Evolutionary conservation across 257 asterid genomes (phyloP), one percentile per base, ranked within the genome.

Genomic region (Linaria vulgaris): DNA sequence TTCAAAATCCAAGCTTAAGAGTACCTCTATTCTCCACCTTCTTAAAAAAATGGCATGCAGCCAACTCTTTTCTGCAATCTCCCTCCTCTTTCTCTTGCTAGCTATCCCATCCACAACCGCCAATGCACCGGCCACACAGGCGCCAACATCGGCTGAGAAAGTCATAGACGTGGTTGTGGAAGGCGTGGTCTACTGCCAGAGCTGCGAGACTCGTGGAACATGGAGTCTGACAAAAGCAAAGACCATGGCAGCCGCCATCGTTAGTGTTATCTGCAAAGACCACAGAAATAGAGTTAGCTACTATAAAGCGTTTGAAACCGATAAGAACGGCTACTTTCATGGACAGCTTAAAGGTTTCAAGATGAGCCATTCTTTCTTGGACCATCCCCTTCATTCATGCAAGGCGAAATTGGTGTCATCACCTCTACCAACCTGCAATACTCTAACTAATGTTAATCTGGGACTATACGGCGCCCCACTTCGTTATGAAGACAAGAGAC

Each of bases 381-480:
- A 91, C 73, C 98, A 91, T 74, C 98, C 95, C 10, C 82, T 91
- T 9, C 98, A 91, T 21, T 68, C 98, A 3, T 91, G 98, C 83
- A 78, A 72, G 17, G 94, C 81, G 13, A 91, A 80, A 56, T 69
- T 86, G 47, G 94, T 91, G 20, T 81, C 91, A 13, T 91, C 96
- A 9, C 95, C 96, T 34, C 70, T 56, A 16, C 39, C 68, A 21
- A 69, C 64, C 23, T 91, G 96, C 60, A 80, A 84, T 56, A 67
- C 75, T 59, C 82, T 81, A 41, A 80, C 96, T 3, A 84, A 88
- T 67, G 83, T 86, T 59, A 88, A 91, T 38, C 77, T 84, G 71
- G 98, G 96, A 39, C 85, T 91, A 70, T 64, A 69, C 12, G 95
- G 98, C 5, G 88, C 95, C 13, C 74, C 88, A 11, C 81, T 91